Conservation (phyloP, 345 rosid species). For the Tarenaya hassleriana region DNA sequence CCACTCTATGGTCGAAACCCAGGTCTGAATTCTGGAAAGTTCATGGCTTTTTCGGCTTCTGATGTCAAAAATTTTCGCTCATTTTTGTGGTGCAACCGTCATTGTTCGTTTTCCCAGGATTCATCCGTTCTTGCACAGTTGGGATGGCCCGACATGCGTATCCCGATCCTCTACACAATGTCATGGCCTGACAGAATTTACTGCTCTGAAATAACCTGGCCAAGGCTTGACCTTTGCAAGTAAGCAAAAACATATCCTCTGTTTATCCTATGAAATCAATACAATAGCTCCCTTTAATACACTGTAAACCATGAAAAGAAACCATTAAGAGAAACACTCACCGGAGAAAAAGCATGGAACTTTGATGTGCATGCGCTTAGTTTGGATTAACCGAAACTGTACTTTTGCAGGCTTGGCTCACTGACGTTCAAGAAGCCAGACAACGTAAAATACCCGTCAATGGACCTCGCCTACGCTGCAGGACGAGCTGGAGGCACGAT, state of each 20-base stretch:
- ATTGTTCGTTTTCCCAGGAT: constrained; percentile 47
- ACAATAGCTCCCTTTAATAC: no score
- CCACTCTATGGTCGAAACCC: constrained; percentile 93
- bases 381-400: not conserved
- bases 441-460: constrained; percentile 83
- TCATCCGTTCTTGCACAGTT: constrained; percentile 89
- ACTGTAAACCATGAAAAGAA: no score
- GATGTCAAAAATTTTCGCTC: not conserved
- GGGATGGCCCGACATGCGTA: constrained; percentile 98
- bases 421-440: constrained; percentile 85
- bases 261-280: no score
- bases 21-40: constrained; percentile 38
- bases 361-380: no score
- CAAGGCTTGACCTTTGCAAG: constrained; percentile 97
- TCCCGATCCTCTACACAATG: constrained; percentile 92
- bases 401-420: constrained; percentile 67
- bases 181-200: constrained; percentile 94
- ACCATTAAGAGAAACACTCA: no score
- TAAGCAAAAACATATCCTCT: constrained; percentile 24
- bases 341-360: no score
- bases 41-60: constrained; percentile 1
- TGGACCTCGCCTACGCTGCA: constrained; percentile 93
- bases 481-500: constrained; percentile 99
- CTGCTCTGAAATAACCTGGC: constrained; percentile 96
- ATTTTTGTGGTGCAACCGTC: not conserved